Evolutionary conservation across 345 rosid genomes (phyloP), one percentile per base, ranked within the genome.

Genomic region (Microcos paniculata): DNA sequence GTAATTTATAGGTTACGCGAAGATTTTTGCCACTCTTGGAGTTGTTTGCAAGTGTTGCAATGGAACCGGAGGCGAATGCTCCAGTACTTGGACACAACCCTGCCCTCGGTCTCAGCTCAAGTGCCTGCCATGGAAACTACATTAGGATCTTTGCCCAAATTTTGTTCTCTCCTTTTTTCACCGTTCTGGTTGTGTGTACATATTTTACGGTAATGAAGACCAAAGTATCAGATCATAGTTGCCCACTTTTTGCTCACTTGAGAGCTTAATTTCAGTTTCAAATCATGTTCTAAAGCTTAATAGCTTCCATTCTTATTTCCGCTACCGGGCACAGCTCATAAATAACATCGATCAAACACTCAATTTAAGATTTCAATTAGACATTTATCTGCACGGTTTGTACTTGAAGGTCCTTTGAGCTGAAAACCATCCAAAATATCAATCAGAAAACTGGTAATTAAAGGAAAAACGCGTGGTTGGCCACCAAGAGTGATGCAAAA

Each of bases 1-100:
- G 0, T 59, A 10, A 70, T 15, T 53, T 38, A 49, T 33, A 86
- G 94, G 76, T 14, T 77, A 75, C 57, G 63, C 87, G 0, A 84
- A 84, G 80, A 26, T 84, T 6, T 77, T 86, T 38, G 80, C 79
- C 13, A 86, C 85, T 3, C 85, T 90, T 1, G 94, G 94, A 62
- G 78, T 90, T 52, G 82, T 81, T 9, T 90, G 94, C 79, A 86
- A 90, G 83, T 90, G 94, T 31, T 90, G 94, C 61, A 85, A 90
- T 58, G 78, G 75, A 16, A 38, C 6, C 38, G 82, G 72, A 70
- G 82, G 80, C 26, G 87, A 82, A 69, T 90, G 91, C 78, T 55
- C 74, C 56, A 82, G 69, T 70, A 68, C 85, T 12, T 86, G 89
- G 90, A 75, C 77, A 0, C 86, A 83, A 2, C 65, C 90, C 56